Base-by-base conservation (phyloP, 2,329 filamentous ascomycete species). In the Diaporthe citri region DNA sequence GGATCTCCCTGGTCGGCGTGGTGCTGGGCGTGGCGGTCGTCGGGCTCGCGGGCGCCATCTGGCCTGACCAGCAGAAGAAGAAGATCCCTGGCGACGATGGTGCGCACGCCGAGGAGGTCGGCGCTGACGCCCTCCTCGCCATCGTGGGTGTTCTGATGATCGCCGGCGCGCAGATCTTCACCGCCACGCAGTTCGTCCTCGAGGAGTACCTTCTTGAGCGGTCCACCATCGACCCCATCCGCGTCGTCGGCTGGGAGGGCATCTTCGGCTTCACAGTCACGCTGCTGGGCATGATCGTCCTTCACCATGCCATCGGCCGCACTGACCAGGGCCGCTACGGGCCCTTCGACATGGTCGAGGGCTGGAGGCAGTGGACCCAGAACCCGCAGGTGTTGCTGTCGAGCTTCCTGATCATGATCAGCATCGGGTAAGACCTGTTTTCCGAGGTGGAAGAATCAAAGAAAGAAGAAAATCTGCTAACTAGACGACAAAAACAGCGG, bases 201-300 rank as follows among this genome's bases (percentile, higher is more conserved):
- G 97, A 99, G 84, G 97, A 99, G 86, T 97, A 93, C 87, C 95
- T 99, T 78, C 90, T 99, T 3, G 89, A 91, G 82, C 85, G 88
- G 75, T 90, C 88, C 1, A 80, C 85, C 31, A 89, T 92, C 64
- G 94, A 97, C 80, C 96, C 97, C 1, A 91, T 99, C 77, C 93
- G 92, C 80, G 95, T 98, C 28, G 97, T 99, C 41, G 96, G 96
- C 43, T 99, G 96, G 95, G 97, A 99, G 84, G 97, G 97, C 28
- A 79, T 97, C 4, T 99, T 98, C 82, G 97, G 97, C 0, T 96
- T 98, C 81, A 78, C 87, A 7, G 91, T 96, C 69, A 99, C 97
- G 0, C 82, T 95, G 7, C 77, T 95, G 5, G 92, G 89, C 36
- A 98, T 98, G 92, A 82, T 95, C 5, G 85, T 97, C 52, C 84